Conservation (phyloP, 2,329 filamentous ascomycete species). For the Fusarium pseudonygamai region DNA sequence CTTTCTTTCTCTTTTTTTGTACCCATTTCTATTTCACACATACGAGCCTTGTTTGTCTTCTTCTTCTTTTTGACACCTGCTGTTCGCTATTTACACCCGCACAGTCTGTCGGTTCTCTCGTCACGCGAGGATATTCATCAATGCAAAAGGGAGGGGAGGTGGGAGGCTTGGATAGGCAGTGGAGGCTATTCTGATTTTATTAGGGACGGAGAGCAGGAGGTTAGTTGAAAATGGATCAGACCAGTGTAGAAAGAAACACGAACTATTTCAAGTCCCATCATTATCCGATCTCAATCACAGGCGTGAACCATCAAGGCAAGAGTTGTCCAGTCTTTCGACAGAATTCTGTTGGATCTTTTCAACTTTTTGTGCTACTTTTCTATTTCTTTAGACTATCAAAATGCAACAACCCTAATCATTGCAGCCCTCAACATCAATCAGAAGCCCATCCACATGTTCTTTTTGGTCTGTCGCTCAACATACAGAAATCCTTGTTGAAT, state of each 20-base stretch:
- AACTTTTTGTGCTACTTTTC: conserved; percentile 12
- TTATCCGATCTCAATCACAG: background rate
- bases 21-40: conserved; percentile 23
- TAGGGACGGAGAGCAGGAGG: background rate
- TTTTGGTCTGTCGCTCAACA: background rate
- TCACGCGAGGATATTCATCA: background rate
- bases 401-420: background rate
- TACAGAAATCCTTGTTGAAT: background rate
- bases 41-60: conserved; percentile 5
- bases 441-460: background rate
- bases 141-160: background rate
- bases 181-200: conserved; percentile 5
- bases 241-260: conserved; percentile 26
- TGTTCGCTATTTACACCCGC: conserved; percentile 6
- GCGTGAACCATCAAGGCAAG: background rate
- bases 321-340: background rate
- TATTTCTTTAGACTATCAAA: background rate
- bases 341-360: background rate
- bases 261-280: conserved; percentile 7
- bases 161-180: conserved; percentile 27
- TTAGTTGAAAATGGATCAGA: conserved; percentile 14
- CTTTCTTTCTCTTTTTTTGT: conserved; percentile 12
- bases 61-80: background rate
- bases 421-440: background rate
- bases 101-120: conserved; percentile 6